A percentile compares a stretch with the other conserved stretches of the same genome.
Evolutionary conservation across 192 early-diverging fungal genomes (phyloP).

Genomic region (Backusella circina): DNA sequence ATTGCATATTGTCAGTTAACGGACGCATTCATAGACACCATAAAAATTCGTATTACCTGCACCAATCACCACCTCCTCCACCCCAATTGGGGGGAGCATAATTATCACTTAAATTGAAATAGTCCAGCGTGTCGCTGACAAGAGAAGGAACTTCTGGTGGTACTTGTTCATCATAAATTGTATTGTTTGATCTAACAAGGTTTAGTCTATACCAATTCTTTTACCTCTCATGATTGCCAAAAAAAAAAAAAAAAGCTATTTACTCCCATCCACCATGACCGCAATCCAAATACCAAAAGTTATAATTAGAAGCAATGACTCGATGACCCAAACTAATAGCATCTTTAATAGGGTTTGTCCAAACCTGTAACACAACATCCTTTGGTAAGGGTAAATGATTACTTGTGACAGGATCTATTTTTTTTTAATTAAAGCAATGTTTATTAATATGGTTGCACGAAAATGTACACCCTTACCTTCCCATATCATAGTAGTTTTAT

Average conservation of each 20-base stretch:
- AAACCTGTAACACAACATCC: slow-evolving; percentile 66
- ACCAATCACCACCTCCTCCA: slow-evolving; percentile 63
- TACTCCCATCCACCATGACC: slow-evolving; percentile 69
- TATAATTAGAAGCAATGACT: slow-evolving; percentile 59
- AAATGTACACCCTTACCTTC: slow-evolving; percentile 48
- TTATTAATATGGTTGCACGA: neutral
- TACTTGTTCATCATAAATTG: slow-evolving; percentile 41
- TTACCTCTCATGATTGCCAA: neutral
- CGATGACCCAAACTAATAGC: slow-evolving; percentile 58
- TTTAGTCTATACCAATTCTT: neutral
- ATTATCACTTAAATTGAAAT: slow-evolving; percentile 18
- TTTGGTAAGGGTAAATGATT: slow-evolving; percentile 44
- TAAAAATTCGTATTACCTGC: slow-evolving; percentile 31
- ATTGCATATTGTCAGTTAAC: neutral
- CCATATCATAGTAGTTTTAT: slow-evolving; percentile 70
- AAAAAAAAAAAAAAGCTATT: slow-evolving; percentile 12
- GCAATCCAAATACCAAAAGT: slow-evolving; percentile 79
- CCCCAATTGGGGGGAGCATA: slow-evolving; percentile 36
- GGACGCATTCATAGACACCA: neutral
- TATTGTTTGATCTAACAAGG: slow-evolving; percentile 49
- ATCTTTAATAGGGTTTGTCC: slow-evolving; percentile 62
- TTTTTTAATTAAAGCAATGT: neutral
- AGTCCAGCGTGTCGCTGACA: slow-evolving; percentile 25
- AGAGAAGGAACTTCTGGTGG: slow-evolving; percentile 22
- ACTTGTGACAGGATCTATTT: slow-evolving; percentile 48